These are phyloP conservation scores for Henckelia pumila DNA, from an alignment of 257 asterid species.

Conservation along the genomic window DNA sequence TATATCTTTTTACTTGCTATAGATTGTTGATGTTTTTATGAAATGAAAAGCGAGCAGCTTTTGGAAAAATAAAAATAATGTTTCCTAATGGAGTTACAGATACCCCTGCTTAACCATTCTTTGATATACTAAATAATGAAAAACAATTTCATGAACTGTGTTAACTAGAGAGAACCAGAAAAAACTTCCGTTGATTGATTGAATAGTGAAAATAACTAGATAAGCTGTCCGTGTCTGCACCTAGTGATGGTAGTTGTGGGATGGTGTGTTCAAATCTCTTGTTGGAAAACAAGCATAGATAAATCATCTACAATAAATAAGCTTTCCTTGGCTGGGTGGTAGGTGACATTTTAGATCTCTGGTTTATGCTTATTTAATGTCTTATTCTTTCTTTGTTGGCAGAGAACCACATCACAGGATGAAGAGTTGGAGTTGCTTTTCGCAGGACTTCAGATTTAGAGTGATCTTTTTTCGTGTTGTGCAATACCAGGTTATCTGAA, in stretches of 20 bases:
- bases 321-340: neutral
- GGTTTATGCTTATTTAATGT: neutral
- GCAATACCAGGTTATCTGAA: neutral
- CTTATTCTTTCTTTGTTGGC: constrained; percentile 28
- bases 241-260: neutral
- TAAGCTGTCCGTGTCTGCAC: neutral
- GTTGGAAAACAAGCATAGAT: neutral
- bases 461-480: constrained; percentile 14
- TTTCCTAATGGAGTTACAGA: neutral
- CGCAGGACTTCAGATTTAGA: constrained; percentile 69
- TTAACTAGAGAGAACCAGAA: neutral
- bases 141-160: neutral
- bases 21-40: neutral
- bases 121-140: neutral
- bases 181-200: neutral
- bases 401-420: constrained; percentile 73
- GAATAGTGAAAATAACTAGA: neutral
- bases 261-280: neutral
- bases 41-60: neutral
- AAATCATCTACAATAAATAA: too few species aligned
- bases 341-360: neutral
- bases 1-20: neutral
- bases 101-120: too few species aligned
- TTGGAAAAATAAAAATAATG: neutral
- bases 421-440: constrained; percentile 83